Evolutionary conservation across 495 filamentous ascomycete species (phyloP).

Genomic region (Chaetomium cochliodes): DNA sequence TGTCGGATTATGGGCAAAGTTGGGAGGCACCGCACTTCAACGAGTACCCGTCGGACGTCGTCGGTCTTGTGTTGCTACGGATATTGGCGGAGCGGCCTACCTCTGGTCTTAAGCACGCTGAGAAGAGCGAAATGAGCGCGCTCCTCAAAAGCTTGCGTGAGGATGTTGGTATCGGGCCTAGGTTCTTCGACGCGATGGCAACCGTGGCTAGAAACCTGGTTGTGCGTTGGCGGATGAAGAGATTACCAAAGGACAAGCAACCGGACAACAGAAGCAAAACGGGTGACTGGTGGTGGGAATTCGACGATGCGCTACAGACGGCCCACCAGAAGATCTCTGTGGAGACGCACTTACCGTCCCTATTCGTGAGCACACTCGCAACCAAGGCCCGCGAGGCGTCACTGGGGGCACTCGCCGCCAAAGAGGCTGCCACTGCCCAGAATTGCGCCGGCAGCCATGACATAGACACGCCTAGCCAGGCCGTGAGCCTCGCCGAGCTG

Average conservation of each 20-base stretch:
- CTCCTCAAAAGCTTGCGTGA: not conserved
- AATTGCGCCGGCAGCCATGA: not conserved
- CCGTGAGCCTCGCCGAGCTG: not conserved
- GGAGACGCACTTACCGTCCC: not conserved
- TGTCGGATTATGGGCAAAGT: not conserved
- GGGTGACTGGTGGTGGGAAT: conserved; percentile 9
- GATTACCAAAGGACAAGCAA: no score
- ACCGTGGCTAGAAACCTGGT: not conserved
- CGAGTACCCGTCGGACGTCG: conserved; percentile 4
- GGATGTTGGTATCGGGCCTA: not conserved
- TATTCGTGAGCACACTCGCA: not conserved
- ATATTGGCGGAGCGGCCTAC: not conserved
- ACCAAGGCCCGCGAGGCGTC: not conserved
- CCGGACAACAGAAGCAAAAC: not conserved
- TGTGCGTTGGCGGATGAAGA: not conserved
- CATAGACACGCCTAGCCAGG: no score
- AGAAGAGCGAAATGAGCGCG: not conserved
- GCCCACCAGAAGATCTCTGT: not conserved
- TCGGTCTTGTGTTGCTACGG: conserved; percentile 2
- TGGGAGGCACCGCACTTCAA: not conserved
- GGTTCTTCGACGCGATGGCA: not conserved
- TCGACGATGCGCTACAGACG: not conserved
- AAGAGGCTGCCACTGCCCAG: not conserved
- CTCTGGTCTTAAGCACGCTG: not conserved
- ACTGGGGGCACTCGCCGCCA: not conserved